A percentile compares a stretch with the other conserved stretches of the same genome.
Evolutionary conservation across 192 early-diverging fungal species (phyloP).

Genomic region (Spizellomyces sp.): DNA sequence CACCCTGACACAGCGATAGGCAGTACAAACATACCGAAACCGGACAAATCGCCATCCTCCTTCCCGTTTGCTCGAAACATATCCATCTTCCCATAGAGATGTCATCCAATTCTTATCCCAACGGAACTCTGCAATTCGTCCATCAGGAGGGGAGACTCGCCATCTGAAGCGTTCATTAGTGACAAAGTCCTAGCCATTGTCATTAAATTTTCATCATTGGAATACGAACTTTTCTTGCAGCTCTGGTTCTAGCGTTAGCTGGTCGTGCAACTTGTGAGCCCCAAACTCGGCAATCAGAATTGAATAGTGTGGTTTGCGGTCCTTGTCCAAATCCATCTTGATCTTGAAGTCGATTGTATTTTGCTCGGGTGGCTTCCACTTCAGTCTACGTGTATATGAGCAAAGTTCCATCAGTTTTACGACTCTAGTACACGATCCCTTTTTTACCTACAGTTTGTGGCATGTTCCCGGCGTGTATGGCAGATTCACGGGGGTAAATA

Average conservation of each 20-base stretch:
- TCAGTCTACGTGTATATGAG: conserved; percentile 49
- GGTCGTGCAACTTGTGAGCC: conserved; percentile 35
- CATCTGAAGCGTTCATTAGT: conserved; percentile 28
- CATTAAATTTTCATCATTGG: background rate
- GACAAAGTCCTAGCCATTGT: background rate
- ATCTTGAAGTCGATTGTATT: conserved; percentile 60
- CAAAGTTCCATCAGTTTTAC: background rate
- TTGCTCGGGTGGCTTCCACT: conserved; percentile 62
- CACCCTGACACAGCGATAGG: background rate
- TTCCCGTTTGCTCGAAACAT: conserved; percentile 2
- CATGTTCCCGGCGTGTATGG: conserved; percentile 57
- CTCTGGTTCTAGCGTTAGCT: conserved; percentile 43
- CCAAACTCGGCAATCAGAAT: conserved; percentile 25
- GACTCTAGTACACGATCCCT: background rate
- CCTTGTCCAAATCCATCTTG: conserved; percentile 32
- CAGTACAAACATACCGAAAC: conserved; percentile 34
- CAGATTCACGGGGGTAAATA: conserved; percentile 59
- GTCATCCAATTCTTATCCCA: conserved; percentile 55
- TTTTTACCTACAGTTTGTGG: conserved; percentile 51
- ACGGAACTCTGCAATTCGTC: conserved; percentile 51
- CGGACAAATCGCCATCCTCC: conserved; percentile 55
- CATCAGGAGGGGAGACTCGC: conserved; percentile 36
- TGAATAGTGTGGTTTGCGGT: conserved; percentile 33
- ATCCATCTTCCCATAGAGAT: conserved; percentile 25
- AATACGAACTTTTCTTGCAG: conserved; percentile 32